These are phyloP conservation scores for Ceratocystis destructans DNA, from an alignment of 2,329 filamentous ascomycete species.

Conservation along the genomic window DNA sequence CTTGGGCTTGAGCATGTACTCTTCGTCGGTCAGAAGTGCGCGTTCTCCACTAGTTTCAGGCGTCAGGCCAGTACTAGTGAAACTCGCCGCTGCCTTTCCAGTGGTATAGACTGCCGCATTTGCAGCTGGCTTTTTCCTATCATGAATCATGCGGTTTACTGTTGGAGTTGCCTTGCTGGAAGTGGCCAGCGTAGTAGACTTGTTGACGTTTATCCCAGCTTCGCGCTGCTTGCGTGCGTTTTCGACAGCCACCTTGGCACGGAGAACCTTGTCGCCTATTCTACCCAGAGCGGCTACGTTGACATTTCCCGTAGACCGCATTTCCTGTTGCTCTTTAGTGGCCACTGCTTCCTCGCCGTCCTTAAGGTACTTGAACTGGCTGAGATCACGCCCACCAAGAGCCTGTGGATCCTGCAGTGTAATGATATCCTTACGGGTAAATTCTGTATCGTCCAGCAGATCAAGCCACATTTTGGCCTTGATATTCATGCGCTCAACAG, in stretches of 20 bases:
- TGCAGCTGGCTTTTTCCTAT: conserved; percentile 48
- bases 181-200: conserved; percentile 18
- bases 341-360: conserved; percentile 60
- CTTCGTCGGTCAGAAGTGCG: conserved; percentile 78
- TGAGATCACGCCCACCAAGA: conserved; percentile 65
- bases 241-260: conserved; percentile 87
- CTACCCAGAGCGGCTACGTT: conserved; percentile 71
- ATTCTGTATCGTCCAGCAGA: conserved; percentile 73
- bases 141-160: conserved; percentile 33
- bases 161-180: neutral
- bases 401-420: conserved; percentile 94
- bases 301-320: conserved; percentile 52
- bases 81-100: conserved; percentile 79
- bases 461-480: conserved; percentile 95
- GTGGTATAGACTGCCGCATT: conserved; percentile 88
- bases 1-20: conserved; percentile 88
- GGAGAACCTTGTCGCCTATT: conserved; percentile 66
- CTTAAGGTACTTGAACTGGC: conserved; percentile 75
- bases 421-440: conserved; percentile 82
- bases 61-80: conserved; percentile 87
- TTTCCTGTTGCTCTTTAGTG: conserved; percentile 56
- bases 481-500: conserved; percentile 86
- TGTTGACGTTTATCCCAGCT: conserved; percentile 44
- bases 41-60: conserved; percentile 80
- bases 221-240: conserved; percentile 66